phyloP scores from a whole-genome alignment of 2,329 filamentous ascomycete species.

The Verticillium klebahnii region DNA sequence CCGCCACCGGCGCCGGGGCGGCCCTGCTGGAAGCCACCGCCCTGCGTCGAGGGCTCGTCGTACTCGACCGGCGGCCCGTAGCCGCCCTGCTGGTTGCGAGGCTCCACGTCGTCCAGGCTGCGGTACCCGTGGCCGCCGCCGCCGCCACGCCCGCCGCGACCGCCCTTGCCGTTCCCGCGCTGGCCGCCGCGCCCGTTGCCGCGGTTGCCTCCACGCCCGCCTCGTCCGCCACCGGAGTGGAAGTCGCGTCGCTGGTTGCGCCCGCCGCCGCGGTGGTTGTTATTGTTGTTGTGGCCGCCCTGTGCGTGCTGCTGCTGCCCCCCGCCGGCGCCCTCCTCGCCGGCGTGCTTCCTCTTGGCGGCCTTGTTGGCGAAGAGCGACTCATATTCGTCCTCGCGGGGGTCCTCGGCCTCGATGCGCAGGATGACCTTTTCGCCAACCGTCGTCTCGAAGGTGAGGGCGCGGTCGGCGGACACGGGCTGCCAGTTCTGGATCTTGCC shows the following conservation, averaged over 20 bases:
- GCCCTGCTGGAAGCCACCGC: background rate
- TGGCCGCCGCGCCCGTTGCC: constrained; percentile 32
- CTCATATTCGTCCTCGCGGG: constrained; percentile 58
- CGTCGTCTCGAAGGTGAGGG: constrained; percentile 73
- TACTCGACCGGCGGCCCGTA: constrained; percentile 40
- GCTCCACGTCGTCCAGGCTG: constrained; percentile 62
- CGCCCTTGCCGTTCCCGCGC: constrained; percentile 30
- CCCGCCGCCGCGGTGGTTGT: constrained; percentile 28
- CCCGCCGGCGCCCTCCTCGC: constrained; percentile 44
- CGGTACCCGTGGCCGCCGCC: constrained; percentile 53
- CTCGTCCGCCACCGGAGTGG: constrained; percentile 35
- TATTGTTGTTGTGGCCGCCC: constrained; percentile 18
- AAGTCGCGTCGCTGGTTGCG: constrained; percentile 36
- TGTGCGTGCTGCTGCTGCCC: constrained; percentile 24
- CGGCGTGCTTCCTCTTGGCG: constrained; percentile 53
- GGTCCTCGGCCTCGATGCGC: constrained; percentile 69
- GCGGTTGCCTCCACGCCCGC: constrained; percentile 31
- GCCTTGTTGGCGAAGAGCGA: constrained; percentile 56
- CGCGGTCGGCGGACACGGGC: constrained; percentile 64
- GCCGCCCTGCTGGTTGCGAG: constrained; percentile 39
- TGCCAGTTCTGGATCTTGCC: constrained; percentile 81
- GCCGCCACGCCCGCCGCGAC: constrained; percentile 35
- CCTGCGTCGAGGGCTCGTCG: constrained; percentile 27
- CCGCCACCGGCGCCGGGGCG: background rate
- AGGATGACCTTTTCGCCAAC: constrained; percentile 85